A percentile compares a stretch with the other conserved stretches of the same genome.
These are phyloP conservation scores for Polygonum aviculare DNA, from an alignment of 148 eudicot genomes.

Conservation along the genomic window DNA sequence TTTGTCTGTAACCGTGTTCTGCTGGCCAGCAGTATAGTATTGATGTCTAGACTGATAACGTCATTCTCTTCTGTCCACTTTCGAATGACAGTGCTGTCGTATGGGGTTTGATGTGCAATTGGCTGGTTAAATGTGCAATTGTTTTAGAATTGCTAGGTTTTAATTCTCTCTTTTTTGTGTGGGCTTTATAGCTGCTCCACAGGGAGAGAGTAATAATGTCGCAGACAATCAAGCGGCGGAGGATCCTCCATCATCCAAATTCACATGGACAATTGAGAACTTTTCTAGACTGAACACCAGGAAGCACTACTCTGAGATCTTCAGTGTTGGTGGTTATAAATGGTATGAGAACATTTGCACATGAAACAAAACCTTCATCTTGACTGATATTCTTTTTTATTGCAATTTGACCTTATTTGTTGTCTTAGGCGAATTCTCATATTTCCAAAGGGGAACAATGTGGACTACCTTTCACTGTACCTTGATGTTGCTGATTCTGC, in stretches of 20 bases:
- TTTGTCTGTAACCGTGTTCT: background rate
- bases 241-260: constrained; percentile 59
- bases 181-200: constrained; percentile 24
- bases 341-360: constrained; percentile 38
- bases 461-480: constrained; percentile 82
- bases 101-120: background rate
- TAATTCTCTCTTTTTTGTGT: background rate
- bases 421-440: constrained; percentile 75
- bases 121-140: background rate
- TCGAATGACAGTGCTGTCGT: background rate
- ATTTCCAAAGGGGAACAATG: constrained; percentile 93
- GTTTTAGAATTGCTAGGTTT: background rate
- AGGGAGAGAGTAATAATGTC: constrained; percentile 42
- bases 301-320: constrained; percentile 73
- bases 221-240: constrained; percentile 58
- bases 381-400: background rate
- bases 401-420: constrained; percentile 18
- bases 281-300: constrained; percentile 51
- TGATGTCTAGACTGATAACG: background rate
- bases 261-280: constrained; percentile 69
- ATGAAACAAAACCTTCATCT: background rate
- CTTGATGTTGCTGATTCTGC: constrained; percentile 88
- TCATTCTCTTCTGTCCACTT: background rate
- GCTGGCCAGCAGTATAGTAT: background rate
- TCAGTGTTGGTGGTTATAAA: constrained; percentile 61